Percentiles rank a stretch among this genome's conserved stretches.
Evolutionary conservation across 441 rosid genomes (phyloP).

Genomic region (Arabidopsis hybrid): DNA sequence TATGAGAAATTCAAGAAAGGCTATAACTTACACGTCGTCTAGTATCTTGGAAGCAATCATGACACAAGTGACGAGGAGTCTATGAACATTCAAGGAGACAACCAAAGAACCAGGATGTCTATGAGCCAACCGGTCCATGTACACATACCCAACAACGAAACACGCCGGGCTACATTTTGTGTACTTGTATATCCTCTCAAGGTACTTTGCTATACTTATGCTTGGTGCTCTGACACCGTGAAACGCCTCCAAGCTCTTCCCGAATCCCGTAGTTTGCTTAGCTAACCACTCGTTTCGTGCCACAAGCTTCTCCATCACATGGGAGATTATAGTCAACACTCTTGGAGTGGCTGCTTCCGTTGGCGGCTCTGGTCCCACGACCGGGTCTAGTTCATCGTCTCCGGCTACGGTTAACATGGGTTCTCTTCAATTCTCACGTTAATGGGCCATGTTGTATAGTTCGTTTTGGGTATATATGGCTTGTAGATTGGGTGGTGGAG

Average conservation of each 20-base stretch:
- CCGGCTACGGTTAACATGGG: conserved; percentile 40
- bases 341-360: conserved; percentile 54
- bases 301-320: conserved; percentile 71
- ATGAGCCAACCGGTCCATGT: conserved; percentile 76
- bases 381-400: conserved; percentile 40
- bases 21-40: conserved; percentile 80
- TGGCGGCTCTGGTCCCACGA: conserved; percentile 38
- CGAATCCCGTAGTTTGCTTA: conserved; percentile 47
- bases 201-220: conserved; percentile 76
- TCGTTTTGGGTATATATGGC: conserved; percentile 14
- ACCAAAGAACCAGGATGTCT: conserved; percentile 76
- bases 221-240: conserved; percentile 77
- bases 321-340: conserved; percentile 70
- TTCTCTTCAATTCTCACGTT: conserved; percentile 24
- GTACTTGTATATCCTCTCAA: conserved; percentile 88
- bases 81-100: conserved; percentile 76
- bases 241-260: conserved; percentile 71
- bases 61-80: conserved; percentile 79
- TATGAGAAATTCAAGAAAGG: conserved; percentile 24
- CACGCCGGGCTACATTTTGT: conserved; percentile 88
- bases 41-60: conserved; percentile 87
- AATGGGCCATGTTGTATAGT: conserved; percentile 37
- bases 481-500: conserved; percentile 43
- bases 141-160: conserved; percentile 83
- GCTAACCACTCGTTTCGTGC: conserved; percentile 69